Base-by-base conservation (phyloP, 1,284 basidiomycete genomes). In the Lignosus rhinocerotis region DNA sequence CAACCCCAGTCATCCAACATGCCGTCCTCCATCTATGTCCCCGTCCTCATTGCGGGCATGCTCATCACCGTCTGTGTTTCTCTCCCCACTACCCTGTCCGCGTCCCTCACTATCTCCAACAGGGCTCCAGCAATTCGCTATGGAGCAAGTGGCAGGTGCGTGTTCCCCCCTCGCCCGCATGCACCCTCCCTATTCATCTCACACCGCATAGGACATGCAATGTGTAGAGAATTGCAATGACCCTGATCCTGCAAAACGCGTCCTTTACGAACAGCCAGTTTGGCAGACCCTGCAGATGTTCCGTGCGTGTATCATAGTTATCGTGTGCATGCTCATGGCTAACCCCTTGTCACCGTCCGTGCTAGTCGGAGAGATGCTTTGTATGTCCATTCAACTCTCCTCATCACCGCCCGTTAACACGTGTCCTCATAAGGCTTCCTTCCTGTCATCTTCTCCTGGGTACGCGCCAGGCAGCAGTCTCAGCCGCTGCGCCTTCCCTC, bases 251-350 rank as follows among this genome's bases (percentile, higher is more conserved):
- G 60, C 71, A 45, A 74, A 78, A 36, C 85, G 80, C 60, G 79
- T 94, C 46, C 80, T 93, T 43, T 96, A 92, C 72, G 92, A 96
- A 69, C 93, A 96, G 73, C 94, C 94, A 1, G 92, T 96, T 30
- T 95, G 92, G 91, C 93, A 95, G 76, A 94, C 92, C 10, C 82
- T 96, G 45, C 93, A 96, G 73, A 94, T 94, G 92, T 94, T 94
- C 75, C 79, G 93, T 93, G 70, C 74, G 91, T 83, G 47, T 58
- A 45, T 61, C 58, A 55, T 55, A 49, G 25, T 25, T 62, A 30
- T 61, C 19, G 59, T 60, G 53, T 48, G 44, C 52, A 55, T 60
- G 51, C 61, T 67, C 66, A 66, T 60, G 51, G 67, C 72, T 74
- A n/a, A 59, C 42, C 62, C 59, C 53, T 56, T 53, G 62, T 65